Percentiles rank a stretch among this genome's conserved stretches.
Conservation (phyloP, 208 protist genomes). For the Acanthamoeba culbertsoni region DNA sequence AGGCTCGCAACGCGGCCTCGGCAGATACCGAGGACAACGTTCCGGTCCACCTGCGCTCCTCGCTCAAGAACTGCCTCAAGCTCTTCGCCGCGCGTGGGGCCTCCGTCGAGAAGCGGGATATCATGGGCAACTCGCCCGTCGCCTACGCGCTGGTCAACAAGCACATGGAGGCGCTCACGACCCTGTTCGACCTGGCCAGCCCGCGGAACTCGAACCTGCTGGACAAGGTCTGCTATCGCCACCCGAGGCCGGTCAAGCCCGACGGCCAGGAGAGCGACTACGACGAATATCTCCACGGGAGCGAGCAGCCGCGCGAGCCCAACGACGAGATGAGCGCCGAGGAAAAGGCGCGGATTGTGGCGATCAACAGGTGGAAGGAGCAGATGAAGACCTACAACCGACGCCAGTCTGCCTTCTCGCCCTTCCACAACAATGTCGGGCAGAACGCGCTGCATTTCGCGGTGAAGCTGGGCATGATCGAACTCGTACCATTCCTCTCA, state of each 20-base stretch:
- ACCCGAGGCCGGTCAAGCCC: not conserved
- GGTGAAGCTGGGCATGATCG: not conserved
- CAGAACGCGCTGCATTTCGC: not conserved
- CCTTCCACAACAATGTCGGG: not conserved
- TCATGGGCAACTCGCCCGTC: not conserved
- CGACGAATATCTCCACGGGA: not conserved
- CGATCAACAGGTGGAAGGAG: not conserved
- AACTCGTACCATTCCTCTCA: not conserved
- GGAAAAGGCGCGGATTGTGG: not conserved
- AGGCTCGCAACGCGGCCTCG: too few relatives aligned
- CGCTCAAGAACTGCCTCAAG: not conserved
- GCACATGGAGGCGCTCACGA: not conserved
- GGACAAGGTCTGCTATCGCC: not conserved
- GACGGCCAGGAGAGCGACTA: slow-evolving; percentile 10
- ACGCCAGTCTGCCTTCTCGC: not conserved
- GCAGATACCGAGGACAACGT: not conserved
- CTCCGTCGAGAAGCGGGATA: not conserved
- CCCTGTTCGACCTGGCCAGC: not conserved
- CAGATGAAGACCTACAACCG: not conserved
- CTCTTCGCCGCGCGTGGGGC: not conserved
- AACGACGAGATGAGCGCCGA: not conserved
- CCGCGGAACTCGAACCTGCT: not conserved
- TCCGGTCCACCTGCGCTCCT: not conserved
- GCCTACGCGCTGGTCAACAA: not conserved
- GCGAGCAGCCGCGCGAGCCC: not conserved